Base-by-base conservation (phyloP, 441 rosid genomes). In the Bocquillonia castaneifolia region DNA sequence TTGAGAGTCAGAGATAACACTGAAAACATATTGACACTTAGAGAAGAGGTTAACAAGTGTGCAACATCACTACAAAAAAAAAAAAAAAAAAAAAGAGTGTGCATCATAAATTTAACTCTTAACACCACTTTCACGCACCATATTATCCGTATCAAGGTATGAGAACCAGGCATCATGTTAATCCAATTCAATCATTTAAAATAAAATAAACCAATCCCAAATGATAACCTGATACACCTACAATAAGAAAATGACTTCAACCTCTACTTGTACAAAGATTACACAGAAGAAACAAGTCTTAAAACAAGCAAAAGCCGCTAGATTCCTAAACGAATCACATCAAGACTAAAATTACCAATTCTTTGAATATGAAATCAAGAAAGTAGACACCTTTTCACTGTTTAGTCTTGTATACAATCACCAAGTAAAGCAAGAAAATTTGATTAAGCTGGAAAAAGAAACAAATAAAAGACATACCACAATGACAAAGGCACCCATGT, bases 401-500 rank as follows among this genome's bases (percentile, higher is more conserved):
- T 17, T 45, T 18, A 45, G n/a, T 2, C 4, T 42, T 17, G 22
- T 3, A 36, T 2, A 10, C 63, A 36, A 3, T 34, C 26, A 50
- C 3, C 6, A 17, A 17, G n/a, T n/a, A n/a, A 52, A 3, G 69
- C 15, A 52, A 22, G 14, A 9, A 45, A 7, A 18, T 14, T 7
- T 5, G 2, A 10, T 10, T 31, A 53, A 26, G 4, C 44, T 26
- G 40, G 61, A 36, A 26, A 54, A 40, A 18, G 52, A 8, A 40
- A n/a, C 2, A 26, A 18, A 26, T n/a, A 60, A 72, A 63, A 36
- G 64, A 64, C 91, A 72, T 86, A 93, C 97, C 97, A 89, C 97
- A 75, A 89, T 85, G 56, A 91, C 97, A 76, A 89, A 93, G 2
- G 97, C 91, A 47, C 98, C 98, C 98, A 91, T 88, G 85, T 91